Evolutionary conservation across 352 stramenopile species (phyloP).

Genomic region (Nothophytophthora sp.): DNA sequence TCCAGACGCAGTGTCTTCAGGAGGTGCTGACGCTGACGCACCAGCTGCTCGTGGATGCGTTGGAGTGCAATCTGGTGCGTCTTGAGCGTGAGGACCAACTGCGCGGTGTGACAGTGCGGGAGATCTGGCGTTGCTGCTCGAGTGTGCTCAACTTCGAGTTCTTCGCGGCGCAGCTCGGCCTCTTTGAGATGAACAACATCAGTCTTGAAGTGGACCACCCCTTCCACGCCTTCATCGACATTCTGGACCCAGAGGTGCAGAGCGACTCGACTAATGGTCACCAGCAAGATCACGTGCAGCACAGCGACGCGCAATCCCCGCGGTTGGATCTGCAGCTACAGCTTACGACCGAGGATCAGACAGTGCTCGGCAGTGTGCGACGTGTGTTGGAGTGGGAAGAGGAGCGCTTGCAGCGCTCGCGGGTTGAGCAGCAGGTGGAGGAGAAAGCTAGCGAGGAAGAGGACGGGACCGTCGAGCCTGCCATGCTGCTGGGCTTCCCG

Average conservation of each 20-base stretch:
- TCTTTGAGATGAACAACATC: slow-evolving; percentile 98
- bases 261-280: slow-evolving; percentile 20
- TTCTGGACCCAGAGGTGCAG: slow-evolving; percentile 58
- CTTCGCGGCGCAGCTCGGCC: slow-evolving; percentile 90
- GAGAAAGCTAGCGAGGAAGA: slow-evolving; percentile 34
- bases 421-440: slow-evolving; percentile 76
- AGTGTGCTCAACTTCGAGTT: slow-evolving; percentile 83
- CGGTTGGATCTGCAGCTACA: slow-evolving; percentile 23
- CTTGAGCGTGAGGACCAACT: slow-evolving; percentile 67
- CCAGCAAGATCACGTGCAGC: slow-evolving; percentile 8
- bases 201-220: slow-evolving; percentile 90
- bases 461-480: slow-evolving; percentile 16
- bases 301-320: slow-evolving; percentile 13
- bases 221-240: slow-evolving; percentile 68
- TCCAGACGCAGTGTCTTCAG: slow-evolving; percentile 50
- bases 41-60: slow-evolving; percentile 56
- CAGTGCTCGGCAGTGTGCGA: slow-evolving; percentile 41
- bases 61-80: slow-evolving; percentile 71
- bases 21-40: slow-evolving; percentile 68
- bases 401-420: slow-evolving; percentile 22
- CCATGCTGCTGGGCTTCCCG: slow-evolving; percentile 35
- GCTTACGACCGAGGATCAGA: slow-evolving; percentile 25
- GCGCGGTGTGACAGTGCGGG: slow-evolving; percentile 48
- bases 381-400: slow-evolving; percentile 49
- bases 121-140: slow-evolving; percentile 61